Conservation (phyloP, 768 basidiomycete species). For the Imleria badia region DNA sequence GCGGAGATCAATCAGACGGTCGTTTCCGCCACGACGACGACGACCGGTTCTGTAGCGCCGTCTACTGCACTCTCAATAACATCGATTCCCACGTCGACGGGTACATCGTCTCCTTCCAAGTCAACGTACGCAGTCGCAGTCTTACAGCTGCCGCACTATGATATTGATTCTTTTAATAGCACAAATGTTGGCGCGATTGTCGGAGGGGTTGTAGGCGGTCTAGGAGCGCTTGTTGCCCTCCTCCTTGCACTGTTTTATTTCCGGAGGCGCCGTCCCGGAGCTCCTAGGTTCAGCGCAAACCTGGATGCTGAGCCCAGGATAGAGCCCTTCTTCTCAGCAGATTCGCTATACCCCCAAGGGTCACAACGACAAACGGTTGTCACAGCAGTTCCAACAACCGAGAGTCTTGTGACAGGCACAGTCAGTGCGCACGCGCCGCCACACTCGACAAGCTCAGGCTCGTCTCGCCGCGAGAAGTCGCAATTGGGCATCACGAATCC, state of each 20-base stretch:
- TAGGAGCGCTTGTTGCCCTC: conserved; percentile 6
- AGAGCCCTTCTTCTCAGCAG: conserved; percentile 5
- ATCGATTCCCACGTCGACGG: background rate
- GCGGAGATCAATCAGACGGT: conserved; percentile 16
- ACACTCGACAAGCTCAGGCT: background rate
- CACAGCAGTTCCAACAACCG: background rate
- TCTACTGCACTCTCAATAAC: background rate
- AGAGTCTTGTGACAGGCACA: background rate
- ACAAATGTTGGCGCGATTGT: conserved; percentile 8
- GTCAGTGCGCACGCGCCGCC: background rate
- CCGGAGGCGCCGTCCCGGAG: background rate
- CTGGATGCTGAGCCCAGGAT: background rate
- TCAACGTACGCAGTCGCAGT: background rate
- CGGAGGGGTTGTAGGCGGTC: conserved; percentile 12
- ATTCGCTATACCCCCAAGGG: background rate
- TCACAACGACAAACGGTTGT: background rate
- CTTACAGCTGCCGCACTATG: no score
- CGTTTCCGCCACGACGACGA: background rate
- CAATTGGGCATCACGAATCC: background rate
- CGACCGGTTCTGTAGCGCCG: background rate
- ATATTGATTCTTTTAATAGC: background rate
- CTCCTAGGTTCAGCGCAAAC: background rate
- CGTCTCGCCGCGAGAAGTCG: conserved; percentile 1
- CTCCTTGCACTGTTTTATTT: conserved; percentile 1
- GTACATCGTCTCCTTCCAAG: background rate